Evolutionary conservation across 192 early-diverging fungal species (phyloP).

Genomic region (Jimgerdemannia lactiflua): DNA sequence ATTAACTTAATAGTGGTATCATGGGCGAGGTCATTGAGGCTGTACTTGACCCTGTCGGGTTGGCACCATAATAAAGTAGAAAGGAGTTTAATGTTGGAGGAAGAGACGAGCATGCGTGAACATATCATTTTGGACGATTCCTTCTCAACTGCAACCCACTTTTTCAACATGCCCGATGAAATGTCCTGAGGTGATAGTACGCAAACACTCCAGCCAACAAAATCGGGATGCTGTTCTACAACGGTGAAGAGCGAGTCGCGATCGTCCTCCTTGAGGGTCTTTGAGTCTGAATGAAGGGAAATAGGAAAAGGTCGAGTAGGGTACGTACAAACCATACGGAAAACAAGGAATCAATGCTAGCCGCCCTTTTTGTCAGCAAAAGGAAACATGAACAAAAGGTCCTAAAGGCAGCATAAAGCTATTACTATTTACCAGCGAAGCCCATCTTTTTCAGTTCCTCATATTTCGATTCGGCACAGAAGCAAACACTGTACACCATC

Average conservation of each 20-base stretch:
- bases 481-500: slow-evolving; percentile 97
- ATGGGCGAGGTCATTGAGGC: slow-evolving; percentile 91
- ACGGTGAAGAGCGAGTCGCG: slow-evolving; percentile 68
- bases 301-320: background rate
- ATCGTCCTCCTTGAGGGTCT: slow-evolving; percentile 76
- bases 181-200: slow-evolving; percentile 90
- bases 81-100: too few species aligned
- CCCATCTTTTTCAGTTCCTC: slow-evolving; percentile 67
- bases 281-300: slow-evolving; percentile 89
- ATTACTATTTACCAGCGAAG: slow-evolving; percentile 64
- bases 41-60: slow-evolving; percentile 72
- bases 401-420: background rate
- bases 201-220: slow-evolving; percentile 83
- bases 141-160: slow-evolving; percentile 36
- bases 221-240: slow-evolving; percentile 52
- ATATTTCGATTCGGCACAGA: slow-evolving; percentile 63
- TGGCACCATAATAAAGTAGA: background rate
- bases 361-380: too few species aligned
- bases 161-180: slow-evolving; percentile 84
- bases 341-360: too few species aligned
- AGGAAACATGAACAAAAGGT: background rate
- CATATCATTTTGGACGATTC: background rate
- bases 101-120: background rate
- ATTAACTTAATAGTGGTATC: slow-evolving; percentile 91
- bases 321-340: too few species aligned